phyloP scores from a whole-genome alignment of 345 rosid species.

The Aethionema arabicum region DNA sequence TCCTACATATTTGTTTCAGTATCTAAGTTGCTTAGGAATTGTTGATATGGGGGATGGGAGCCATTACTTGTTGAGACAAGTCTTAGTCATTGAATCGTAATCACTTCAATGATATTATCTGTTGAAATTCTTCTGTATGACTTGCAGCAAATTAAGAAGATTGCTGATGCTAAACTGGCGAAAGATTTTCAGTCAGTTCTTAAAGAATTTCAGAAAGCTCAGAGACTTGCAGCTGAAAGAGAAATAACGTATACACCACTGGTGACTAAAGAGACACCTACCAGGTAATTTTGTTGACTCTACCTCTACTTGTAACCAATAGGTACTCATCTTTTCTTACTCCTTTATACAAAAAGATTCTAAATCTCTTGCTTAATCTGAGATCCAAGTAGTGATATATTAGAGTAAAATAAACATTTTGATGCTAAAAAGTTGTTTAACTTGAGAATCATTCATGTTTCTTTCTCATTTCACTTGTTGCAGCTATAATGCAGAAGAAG shows the following conservation, averaged over 20 bases:
- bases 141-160: conserved; percentile 64
- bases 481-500: conserved; percentile 57
- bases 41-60: no score
- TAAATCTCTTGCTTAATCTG: no score
- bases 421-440: neutral
- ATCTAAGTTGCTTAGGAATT: no score
- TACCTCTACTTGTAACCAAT: no score
- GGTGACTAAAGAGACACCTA: conserved; percentile 47
- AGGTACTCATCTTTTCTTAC: no score
- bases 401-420: no score
- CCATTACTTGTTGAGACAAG: no score
- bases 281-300: conserved; percentile 39
- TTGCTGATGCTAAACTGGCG: conserved; percentile 75
- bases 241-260: conserved; percentile 56
- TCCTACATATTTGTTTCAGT: neutral
- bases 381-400: no score
- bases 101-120: neutral
- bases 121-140: neutral
- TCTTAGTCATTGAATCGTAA: no score
- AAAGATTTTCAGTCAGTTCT: conserved; percentile 65
- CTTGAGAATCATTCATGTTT: neutral
- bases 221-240: conserved; percentile 76
- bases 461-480: conserved; percentile 11
- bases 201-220: conserved; percentile 71
- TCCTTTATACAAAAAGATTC: no score